Evolutionary conservation across 208 protist genomes (phyloP).

Genomic region (Naegleria lovaniensis): DNA sequence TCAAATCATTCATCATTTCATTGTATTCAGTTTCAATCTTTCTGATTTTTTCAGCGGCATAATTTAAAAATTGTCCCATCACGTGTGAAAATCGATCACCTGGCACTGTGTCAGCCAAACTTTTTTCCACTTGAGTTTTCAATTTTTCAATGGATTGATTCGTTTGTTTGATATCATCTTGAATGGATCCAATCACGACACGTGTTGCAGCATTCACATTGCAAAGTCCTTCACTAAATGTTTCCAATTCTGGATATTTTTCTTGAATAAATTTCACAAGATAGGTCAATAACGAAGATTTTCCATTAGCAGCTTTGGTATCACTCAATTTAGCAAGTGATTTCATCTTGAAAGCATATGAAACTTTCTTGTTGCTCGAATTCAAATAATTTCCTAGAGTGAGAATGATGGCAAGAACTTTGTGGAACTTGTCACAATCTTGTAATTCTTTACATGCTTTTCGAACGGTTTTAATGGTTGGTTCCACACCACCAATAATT

Average conservation of each 20-base stretch:
- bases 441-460: not conserved
- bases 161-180: not conserved
- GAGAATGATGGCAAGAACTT: conserved; percentile 9
- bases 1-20: not conserved
- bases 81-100: not conserved
- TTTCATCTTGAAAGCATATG: conserved; percentile 24
- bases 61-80: not conserved
- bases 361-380: not conserved
- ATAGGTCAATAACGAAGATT: not conserved
- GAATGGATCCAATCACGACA: not conserved
- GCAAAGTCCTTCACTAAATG: not conserved
- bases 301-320: not conserved
- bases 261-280: not conserved
- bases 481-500: not conserved
- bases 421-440: not conserved
- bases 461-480: not conserved
- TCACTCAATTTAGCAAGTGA: conserved; percentile 23
- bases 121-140: not conserved
- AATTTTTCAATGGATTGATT: not conserved
- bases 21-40: not conserved
- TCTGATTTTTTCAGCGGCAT: not conserved
- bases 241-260: conserved; percentile 7
- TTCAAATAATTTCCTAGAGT: conserved; percentile 26
- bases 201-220: not conserved
- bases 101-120: not conserved